Evolutionary conservation across 1,284 basidiomycete species (phyloP).

Genomic region (Leccinum proliferum): DNA sequence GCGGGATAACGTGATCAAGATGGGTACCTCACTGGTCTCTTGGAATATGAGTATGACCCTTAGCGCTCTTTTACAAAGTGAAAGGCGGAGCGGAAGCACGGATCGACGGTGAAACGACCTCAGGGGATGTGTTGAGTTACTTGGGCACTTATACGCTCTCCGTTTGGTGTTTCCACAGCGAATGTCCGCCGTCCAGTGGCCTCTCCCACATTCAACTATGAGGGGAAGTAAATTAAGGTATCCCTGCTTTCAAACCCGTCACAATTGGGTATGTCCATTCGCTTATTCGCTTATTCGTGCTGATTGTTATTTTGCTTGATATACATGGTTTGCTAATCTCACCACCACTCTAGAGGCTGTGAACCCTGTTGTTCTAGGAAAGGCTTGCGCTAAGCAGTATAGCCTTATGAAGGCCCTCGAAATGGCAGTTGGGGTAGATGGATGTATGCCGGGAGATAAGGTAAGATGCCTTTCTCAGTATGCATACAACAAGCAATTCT

Average conservation of each 20-base stretch:
- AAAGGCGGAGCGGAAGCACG: conserved; percentile 68
- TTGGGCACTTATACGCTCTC: conserved; percentile 41
- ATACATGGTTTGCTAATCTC: neutral
- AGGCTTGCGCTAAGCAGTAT: conserved; percentile 90
- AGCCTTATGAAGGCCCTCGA: conserved; percentile 64
- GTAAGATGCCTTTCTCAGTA: conserved; percentile 5
- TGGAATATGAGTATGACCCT: conserved; percentile 49
- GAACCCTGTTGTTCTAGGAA: conserved; percentile 81
- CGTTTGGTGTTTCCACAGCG: neutral
- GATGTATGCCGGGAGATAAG: conserved; percentile 77
- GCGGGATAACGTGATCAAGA: conserved; percentile 1
- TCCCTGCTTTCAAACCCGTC: conserved; percentile 85
- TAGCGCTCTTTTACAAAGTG: conserved; percentile 78
- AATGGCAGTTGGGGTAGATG: conserved; percentile 31
- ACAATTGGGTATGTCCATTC: conserved; percentile 57
- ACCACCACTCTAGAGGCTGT: conserved; percentile 59
- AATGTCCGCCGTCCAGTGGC: conserved; percentile 37
- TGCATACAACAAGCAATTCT: neutral
- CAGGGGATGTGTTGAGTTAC: conserved; percentile 86
- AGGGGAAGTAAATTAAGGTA: conserved; percentile 52
- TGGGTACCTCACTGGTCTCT: conserved; percentile 58
- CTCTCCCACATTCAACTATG: conserved; percentile 55
- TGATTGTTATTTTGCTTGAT: neutral
- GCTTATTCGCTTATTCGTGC: neutral
- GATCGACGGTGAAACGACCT: conserved; percentile 60